Base-by-base conservation (phyloP, 352 stramenopile genomes). In the Pythium monospermum region DNA sequence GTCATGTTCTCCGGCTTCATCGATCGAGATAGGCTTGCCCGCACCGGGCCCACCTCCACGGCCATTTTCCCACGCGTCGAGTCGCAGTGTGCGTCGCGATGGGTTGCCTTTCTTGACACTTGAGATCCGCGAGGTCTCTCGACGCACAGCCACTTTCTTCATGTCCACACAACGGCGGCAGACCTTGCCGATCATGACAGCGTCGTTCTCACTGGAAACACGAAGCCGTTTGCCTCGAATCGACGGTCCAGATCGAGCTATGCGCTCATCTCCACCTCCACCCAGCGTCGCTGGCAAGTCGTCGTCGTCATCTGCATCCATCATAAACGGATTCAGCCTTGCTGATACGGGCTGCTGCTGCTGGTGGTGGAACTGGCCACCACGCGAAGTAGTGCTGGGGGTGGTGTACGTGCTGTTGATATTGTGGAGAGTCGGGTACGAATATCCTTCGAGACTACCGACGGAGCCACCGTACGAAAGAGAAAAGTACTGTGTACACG, bases 161-260 rank as follows among this genome's bases (percentile, higher is more conserved):
- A 65, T 70, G 18, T 85, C 71, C 26, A 87, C 58, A 46, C 76
- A 87, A 0, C 68, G 68, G 1, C 69, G 66, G 41, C 76, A 87
- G 0, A 87, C 73, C 50, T 87, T 87, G 23, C 71, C 73, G 21
- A 75, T 67, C 31, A 76, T 72, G 4, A 83, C 68, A 0, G 38
- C 54, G 32, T 55, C 47, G 38, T 56, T 61, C 15, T 61, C 54
- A 30, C 53, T 60, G 13, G 36, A 35, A 6, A 30, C 45, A 37
- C 54, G 54, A 32, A 51, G 18, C 12, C 47, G 54, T 4, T 23
- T 40, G 11, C 37, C 27, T 4, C 46, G 32, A 11, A 19, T 26
- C 3, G 41, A 4, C 3, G 5, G 23, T 12, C 33, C 43, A 18
- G n/a, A n/a, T n/a, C n/a, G n/a, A n/a, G n/a, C n/a, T n/a, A n/a